Evolutionary conservation across 768 basidiomycete species (phyloP).

Genomic region (Trichaptum fuscoviolaceum): DNA sequence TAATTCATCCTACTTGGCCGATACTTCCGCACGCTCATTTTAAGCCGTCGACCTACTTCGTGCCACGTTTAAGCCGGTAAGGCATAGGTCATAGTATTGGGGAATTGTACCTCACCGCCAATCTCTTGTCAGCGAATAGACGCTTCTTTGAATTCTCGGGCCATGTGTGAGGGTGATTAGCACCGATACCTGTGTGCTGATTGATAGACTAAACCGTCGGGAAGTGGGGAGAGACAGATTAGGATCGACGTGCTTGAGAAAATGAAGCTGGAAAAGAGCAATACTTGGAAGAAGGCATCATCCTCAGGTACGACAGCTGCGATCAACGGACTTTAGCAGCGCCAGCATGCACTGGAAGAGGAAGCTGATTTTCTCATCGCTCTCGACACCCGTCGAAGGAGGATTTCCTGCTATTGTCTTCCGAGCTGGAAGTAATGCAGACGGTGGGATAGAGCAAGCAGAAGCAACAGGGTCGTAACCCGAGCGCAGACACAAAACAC

Average conservation of each 20-base stretch:
- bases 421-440: not conserved
- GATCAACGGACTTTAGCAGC: conserved; percentile 1
- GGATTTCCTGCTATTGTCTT: not conserved
- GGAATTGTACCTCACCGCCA: not conserved
- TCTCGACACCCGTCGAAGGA: not conserved
- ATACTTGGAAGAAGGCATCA: conserved; percentile 1
- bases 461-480: not conserved
- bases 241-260: not conserved
- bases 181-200: not conserved
- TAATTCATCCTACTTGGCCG: not conserved
- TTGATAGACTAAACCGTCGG: not conserved
- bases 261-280: not conserved
- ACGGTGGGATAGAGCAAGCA: not conserved
- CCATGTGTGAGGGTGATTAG: not conserved
- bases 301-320: not conserved
- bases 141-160: not conserved
- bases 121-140: not conserved
- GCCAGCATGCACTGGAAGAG: not conserved
- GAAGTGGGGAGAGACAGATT: not conserved
- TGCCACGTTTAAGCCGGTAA: not conserved
- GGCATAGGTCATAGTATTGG: not conserved
- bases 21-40: not conserved
- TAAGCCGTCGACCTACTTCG: not conserved
- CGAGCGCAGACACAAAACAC: not conserved
- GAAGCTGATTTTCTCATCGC: not conserved